Evolutionary conservation across 768 basidiomycete species (phyloP), one percentile per base, ranked within the genome.

Genomic region (Tulasnella sp.): DNA sequence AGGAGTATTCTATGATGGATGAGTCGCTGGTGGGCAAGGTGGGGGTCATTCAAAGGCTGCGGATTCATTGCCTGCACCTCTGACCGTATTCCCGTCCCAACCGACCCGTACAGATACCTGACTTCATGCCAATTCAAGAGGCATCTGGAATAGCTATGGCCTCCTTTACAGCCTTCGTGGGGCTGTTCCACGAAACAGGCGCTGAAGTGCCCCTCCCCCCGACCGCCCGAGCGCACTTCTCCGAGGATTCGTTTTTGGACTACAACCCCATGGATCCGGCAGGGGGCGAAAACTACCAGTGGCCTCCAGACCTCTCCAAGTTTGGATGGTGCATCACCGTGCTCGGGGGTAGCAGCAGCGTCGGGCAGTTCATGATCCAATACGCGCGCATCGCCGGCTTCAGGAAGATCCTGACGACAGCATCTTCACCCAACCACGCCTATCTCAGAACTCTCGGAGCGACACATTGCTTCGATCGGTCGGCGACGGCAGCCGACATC

Each of bases 281-380:
- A 14, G 9, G 31, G 24, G 1, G 12, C 2, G 31, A 40, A 24
- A 58, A 24, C 34, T 39, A 40, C 14, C 36, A 68, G 34, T 38
- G 46, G 38, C 38, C 39, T 40, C 62, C 56, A 38, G 56, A 52
- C 19, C 42, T 76, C 0, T 38, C 39, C 21, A 27, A 62, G 27
- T 76, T 52, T 48, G 75, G 46, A 24, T 74, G 34, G 38, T 24
- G 36, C 71, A 80, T 80, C 40, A 39, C 71, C 27, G 42, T 80
- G 76, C 75, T 76, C n/a, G 79, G 79, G 3, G 79, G 79, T 3
- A 76, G 74, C 56, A 52, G 73, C 46, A 76, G 58, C 38, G 79
- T 80, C 39, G 79, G 79, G 21, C 75, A 80, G 48, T 80, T 21
- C 68, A 62, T 36, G 31, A 80, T 80, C 79, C 79, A 80, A 74